Evolutionary conservation across 148 eudicot species (phyloP), one percentile per base, ranked within the genome.

Genomic region (Fallopia convolvulus): DNA sequence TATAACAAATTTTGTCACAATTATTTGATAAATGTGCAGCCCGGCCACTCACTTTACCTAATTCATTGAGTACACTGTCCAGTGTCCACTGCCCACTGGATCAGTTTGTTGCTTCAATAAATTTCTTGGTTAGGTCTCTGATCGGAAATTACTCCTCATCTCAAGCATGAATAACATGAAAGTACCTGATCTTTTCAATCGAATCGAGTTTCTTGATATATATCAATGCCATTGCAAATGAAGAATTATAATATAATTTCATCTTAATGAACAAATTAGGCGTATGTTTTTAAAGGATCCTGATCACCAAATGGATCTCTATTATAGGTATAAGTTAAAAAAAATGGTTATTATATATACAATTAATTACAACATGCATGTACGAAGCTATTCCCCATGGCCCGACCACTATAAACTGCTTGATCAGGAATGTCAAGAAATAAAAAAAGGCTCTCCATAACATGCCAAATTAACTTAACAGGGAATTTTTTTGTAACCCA

Each of bases 351-450:
- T 26, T 26, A 26, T 26, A 55, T 55, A 55, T 55, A 20, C 61
- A 55, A 55, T 9, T 44, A 6, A 44, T 0, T 44, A 44, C 47
- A 44, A 44, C 47, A 44, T 8, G 15, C 61, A 55, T 8, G 15
- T 26, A 55, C 61, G n/a, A n/a, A 55, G 6, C 26, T n/a, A 55
- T 9, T 55, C 10, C 10, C 6, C 56, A 55, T 55, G 26, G n/a
- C 61, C 61, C 61, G 61, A 55, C 61, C 61, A 55, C 61, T 55
- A 20, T 12, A n/a, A n/a, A 55, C n/a, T 55, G 61, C 61, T n/a
- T 55, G 61, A 55, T 55, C 61, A 55, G 26, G 61, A 55, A 55
- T 55, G 26, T 26, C n/a, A 55, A 18, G 21, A 55, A 55, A 55
- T 55, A 21, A n/a, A 55, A 6, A n/a, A 55, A 26, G 61, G 8